Evolutionary conservation across 495 filamentous ascomycete genomes (phyloP).

Genomic region (Lophiotrema nucula): DNA sequence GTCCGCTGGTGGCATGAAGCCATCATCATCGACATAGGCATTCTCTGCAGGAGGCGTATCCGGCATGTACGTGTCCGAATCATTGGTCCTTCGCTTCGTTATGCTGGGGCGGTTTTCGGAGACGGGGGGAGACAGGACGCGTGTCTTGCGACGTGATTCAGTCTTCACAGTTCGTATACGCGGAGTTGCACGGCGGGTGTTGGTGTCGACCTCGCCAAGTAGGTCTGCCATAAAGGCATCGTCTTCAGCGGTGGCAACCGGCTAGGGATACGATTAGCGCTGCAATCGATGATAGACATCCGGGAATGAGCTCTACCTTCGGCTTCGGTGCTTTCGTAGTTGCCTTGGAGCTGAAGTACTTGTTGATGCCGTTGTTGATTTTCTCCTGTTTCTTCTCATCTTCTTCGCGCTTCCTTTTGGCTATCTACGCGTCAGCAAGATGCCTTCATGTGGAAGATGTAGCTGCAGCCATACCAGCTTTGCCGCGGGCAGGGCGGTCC

Average conservation of each 20-base stretch:
- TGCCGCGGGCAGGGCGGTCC: slow-evolving; percentile 63
- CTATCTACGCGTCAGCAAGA: too few species aligned
- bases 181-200: slow-evolving; percentile 57
- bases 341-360: slow-evolving; percentile 83
- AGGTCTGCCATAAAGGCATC: slow-evolving; percentile 80
- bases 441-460: too few species aligned
- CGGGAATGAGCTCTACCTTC: too few species aligned
- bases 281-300: slow-evolving; percentile 10
- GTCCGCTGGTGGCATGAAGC: slow-evolving; percentile 54
- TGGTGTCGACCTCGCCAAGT: slow-evolving; percentile 84
- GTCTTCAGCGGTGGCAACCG: slow-evolving; percentile 71
- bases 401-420: slow-evolving; percentile 87
- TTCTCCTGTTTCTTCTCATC: slow-evolving; percentile 82
- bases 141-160: slow-evolving; percentile 71
- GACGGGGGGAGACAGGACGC: slow-evolving; percentile 73
- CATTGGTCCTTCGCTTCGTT: slow-evolving; percentile 45
- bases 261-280: slow-evolving; percentile 36
- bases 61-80: slow-evolving; percentile 47
- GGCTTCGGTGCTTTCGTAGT: slow-evolving; percentile 66
- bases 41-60: slow-evolving; percentile 44
- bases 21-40: slow-evolving; percentile 56
- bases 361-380: slow-evolving; percentile 85
- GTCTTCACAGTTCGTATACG: slow-evolving; percentile 66
- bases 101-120: slow-evolving; percentile 41
- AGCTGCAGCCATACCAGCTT: slow-evolving; percentile 53